Evolutionary conservation across 805 yeast species (phyloP), one percentile per base, ranked within the genome.

Genomic region (Hanseniaspora mollemarum): DNA sequence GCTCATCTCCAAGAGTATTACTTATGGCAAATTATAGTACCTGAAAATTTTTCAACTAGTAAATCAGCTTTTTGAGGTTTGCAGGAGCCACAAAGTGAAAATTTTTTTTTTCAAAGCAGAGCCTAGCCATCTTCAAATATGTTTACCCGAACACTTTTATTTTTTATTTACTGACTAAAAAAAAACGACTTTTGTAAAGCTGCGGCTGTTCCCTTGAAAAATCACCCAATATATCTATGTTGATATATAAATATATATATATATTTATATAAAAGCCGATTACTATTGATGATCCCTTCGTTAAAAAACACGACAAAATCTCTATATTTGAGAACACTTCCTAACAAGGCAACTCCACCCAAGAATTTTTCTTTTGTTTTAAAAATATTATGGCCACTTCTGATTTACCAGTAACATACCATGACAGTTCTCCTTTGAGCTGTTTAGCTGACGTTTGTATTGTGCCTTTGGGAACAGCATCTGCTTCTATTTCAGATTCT

Each of bases 371-470:
- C n/a, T 28, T 28, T 13, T 32, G n/a, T 32, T 32, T 32, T 32
- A 32, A 6, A 32, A 12, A 32, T 12, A 7, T 9, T 18, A 42
- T 36, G 43, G 19, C 49, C 21, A n/a, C 10, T 16, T 29, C n/a
- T 15, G 16, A n/a, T 16, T 10, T 24, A 6, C 43, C 35, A 46
- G 25, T 39, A 7, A 46, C 50, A 1, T 46, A 46, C 16, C 25
- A 39, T 41, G 44, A 58, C 54, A 57, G 32, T 7, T 54, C 59
- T 15, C 49, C 56, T 19, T 56, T 85, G 15, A 74, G 75, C 56
- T 86, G 95, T 66, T 70, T 84, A 39, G 95, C 94, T 1, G 96
- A 87, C 59, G 77, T 87, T 19, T 87, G 95, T 59, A 69, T 87
- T 58, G 78, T 87, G 52, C 96, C 96, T 44, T 81, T 87, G 58